These are phyloP conservation scores for Paecilomyces fulvus DNA, from an alignment of 2,329 filamentous ascomycete genomes.

Conservation along the genomic window DNA sequence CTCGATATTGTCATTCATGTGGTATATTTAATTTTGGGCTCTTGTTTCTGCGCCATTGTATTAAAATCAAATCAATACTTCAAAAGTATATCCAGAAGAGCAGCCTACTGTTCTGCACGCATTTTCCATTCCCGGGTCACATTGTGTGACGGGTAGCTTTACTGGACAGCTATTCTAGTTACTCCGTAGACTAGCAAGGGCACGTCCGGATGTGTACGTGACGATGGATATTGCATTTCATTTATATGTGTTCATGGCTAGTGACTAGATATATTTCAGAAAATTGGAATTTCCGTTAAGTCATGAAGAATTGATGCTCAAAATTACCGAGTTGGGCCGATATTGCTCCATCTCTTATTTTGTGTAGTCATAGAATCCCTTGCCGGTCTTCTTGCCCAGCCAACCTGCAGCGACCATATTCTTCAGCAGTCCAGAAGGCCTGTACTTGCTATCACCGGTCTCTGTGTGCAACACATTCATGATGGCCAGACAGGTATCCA, in stretches of 20 bases:
- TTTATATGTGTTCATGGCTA: not conserved
- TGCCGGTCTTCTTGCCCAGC: constrained; percentile 94
- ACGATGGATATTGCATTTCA: not conserved
- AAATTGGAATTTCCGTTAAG: not conserved
- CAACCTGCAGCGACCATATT: constrained; percentile 99
- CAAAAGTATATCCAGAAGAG: not conserved
- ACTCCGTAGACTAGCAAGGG: too few species aligned
- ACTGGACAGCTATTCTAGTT: too few species aligned
- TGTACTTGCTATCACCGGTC: constrained; percentile 92
- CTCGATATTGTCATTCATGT: not conserved
- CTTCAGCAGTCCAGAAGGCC: constrained; percentile 73
- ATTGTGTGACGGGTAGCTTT: too few species aligned
- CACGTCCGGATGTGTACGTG: too few species aligned
- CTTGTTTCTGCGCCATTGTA: not conserved
- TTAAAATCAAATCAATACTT: not conserved
- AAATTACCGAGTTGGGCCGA: not conserved
- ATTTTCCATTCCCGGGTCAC: too few species aligned
- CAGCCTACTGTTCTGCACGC: not conserved
- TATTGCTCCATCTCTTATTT: not conserved
- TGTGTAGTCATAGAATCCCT: constrained; percentile 83
- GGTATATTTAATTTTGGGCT: not conserved
- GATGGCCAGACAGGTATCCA: constrained; percentile 92
- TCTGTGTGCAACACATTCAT: constrained; percentile 92
- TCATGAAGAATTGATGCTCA: not conserved
- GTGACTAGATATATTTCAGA: not conserved